These are phyloP conservation scores for Avena eriantha DNA, from an alignment of 176 grass and related monocot genomes.

Conservation along the genomic window DNA sequence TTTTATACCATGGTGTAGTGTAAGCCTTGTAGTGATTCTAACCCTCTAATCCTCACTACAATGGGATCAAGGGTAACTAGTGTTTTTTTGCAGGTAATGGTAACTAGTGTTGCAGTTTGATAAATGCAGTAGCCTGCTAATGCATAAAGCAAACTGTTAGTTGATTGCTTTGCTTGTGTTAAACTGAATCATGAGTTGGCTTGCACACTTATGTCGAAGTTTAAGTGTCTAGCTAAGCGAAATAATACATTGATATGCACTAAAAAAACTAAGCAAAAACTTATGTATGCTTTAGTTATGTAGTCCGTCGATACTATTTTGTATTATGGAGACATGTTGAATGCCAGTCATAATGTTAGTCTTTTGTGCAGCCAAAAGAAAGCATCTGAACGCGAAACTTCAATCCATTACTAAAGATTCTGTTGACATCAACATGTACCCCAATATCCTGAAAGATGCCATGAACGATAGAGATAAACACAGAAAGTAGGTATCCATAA, in stretches of 20 bases:
- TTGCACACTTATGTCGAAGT: neutral
- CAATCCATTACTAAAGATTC: conserved; percentile 55
- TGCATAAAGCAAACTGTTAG: neutral
- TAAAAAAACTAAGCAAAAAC: conserved; percentile 8
- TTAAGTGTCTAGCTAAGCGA: neutral
- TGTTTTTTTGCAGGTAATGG: neutral
- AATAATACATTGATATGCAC: conserved; percentile 7
- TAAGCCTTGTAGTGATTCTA: conserved; percentile 20
- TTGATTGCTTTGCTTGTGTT: neutral
- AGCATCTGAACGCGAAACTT: conserved; percentile 71
- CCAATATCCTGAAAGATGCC: conserved; percentile 73
- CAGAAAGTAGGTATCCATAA: conserved; percentile 61
- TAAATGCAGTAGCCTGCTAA: conserved; percentile 1
- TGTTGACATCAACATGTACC: conserved; percentile 64
- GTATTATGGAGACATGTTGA: conserved; percentile 16
- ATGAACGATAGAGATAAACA: conserved; percentile 87
- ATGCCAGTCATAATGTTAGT: conserved; percentile 17
- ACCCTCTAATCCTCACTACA: conserved; percentile 13
- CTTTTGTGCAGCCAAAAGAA: conserved; percentile 71
- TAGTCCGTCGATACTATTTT: conserved; percentile 25
- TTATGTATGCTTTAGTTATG: neutral
- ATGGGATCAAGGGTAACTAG: conserved; percentile 23
- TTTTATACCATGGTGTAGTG: neutral
- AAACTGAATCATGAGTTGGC: neutral
- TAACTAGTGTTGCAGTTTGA: conserved; percentile 5